These are phyloP conservation scores for Fusarium sp. DNA, from an alignment of 2,329 filamentous ascomycete genomes.

Conservation along the genomic window DNA sequence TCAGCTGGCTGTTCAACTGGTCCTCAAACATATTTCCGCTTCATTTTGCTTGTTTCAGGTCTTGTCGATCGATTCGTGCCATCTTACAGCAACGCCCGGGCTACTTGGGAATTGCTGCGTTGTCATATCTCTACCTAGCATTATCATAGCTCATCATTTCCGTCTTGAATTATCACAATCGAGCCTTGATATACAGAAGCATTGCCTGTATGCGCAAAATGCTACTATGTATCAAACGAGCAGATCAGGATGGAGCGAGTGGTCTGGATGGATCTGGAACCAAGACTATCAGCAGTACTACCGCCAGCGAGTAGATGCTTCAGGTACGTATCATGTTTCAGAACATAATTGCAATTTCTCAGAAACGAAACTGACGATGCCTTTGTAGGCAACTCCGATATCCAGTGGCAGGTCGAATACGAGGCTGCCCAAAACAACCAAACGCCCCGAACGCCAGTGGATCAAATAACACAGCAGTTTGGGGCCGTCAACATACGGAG, in stretches of 20 bases:
- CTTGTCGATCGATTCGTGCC: background rate
- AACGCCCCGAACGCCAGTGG: constrained; percentile 45
- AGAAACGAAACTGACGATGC: constrained; percentile 14
- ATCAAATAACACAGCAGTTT: constrained; percentile 44
- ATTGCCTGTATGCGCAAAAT: constrained; percentile 43
- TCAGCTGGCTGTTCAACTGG: background rate
- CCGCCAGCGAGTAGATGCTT: constrained; percentile 45
- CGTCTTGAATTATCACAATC: background rate
- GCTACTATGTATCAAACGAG: constrained; percentile 47
- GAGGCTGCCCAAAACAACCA: constrained; percentile 29
- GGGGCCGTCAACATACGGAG: constrained; percentile 35
- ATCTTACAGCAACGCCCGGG: background rate
- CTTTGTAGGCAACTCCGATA: constrained; percentile 42
- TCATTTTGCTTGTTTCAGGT: background rate
- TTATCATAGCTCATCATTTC: background rate
- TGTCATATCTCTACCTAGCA: background rate
- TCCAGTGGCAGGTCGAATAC: constrained; percentile 44
- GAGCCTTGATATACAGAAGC: constrained; percentile 19
- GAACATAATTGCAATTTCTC: background rate
- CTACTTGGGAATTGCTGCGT: background rate
- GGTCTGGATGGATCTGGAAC: constrained; percentile 50
- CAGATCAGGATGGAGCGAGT: constrained; percentile 40
- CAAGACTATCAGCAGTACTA: constrained; percentile 46
- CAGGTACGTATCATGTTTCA: constrained; percentile 45
- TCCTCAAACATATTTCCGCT: background rate